A percentile compares a stretch with the other conserved stretches of the same genome.
Conservation (phyloP, 139 green algal species). For the Pleodorina starrii region DNA sequence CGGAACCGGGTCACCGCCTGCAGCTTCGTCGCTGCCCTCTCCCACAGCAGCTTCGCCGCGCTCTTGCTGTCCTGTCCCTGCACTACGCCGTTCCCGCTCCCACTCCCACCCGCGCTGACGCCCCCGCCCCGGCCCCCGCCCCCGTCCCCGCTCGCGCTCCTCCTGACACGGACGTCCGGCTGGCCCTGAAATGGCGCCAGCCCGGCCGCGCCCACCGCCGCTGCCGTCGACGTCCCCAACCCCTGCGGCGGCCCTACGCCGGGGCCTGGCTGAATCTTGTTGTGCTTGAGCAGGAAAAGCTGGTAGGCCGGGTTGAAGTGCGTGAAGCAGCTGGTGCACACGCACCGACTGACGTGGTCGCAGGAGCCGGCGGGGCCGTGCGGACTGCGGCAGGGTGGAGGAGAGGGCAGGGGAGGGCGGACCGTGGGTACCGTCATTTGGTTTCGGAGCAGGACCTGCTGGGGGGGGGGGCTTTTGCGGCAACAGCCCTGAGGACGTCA, state of each 20-base stretch:
- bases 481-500: not conserved
- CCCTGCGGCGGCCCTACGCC: not conserved
- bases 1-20: conserved; percentile 49
- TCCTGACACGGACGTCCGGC: not conserved
- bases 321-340: conserved; percentile 77
- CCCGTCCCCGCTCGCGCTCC: not conserved
- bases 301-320: conserved; percentile 60
- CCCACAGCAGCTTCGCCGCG: conserved; percentile 50
- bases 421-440: not conserved
- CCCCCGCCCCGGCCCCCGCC: not conserved
- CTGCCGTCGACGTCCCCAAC: not conserved
- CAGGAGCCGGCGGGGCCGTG: conserved; percentile 73
- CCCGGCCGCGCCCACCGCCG: not conserved
- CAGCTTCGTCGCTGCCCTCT: conserved; percentile 46
- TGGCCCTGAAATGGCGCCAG: not conserved
- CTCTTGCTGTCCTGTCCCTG: not conserved
- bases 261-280: conserved; percentile 32
- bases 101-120: not conserved
- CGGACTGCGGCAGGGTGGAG: conserved; percentile 51
- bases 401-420: too few relatives aligned
- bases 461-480: too few relatives aligned
- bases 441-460: too few relatives aligned
- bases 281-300: conserved; percentile 37
- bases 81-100: too few relatives aligned
- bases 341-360: conserved; percentile 72